Conservation (phyloP, 345 rosid genomes). For the Citrus glauca region DNA sequence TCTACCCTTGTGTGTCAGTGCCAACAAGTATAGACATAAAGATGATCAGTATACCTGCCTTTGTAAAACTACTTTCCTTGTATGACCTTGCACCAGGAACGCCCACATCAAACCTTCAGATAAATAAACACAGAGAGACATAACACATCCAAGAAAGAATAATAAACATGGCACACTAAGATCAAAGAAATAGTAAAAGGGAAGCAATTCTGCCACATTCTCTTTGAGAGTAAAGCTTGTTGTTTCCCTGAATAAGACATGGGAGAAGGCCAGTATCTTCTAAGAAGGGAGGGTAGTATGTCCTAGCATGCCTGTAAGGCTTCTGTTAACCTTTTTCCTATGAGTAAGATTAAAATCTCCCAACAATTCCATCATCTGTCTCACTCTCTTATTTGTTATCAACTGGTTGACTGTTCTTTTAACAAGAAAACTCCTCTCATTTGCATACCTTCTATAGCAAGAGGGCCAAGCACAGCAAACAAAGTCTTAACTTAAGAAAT, state of each 20-base stretch:
- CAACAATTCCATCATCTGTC: not conserved
- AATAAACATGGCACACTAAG: not conserved
- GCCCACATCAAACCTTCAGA: constrained; percentile 82
- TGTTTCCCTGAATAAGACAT: too few species aligned
- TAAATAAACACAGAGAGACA: not conserved
- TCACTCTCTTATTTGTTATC: not conserved
- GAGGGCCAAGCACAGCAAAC: not conserved
- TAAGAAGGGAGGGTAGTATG: too few species aligned
- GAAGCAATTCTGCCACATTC: not conserved
- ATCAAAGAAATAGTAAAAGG: not conserved
- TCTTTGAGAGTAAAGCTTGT: not conserved
- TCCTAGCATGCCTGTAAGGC: not conserved
- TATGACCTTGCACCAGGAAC: constrained; percentile 83
- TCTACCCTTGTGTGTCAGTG: too few species aligned
- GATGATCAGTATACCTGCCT: constrained; percentile 50
- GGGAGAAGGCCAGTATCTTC: too few species aligned
- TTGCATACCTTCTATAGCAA: not conserved
- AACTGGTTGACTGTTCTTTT: not conserved
- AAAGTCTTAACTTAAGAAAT: not conserved
- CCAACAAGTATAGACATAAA: not conserved
- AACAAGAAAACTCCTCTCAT: not conserved
- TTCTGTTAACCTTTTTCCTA: not conserved
- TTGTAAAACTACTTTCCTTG: constrained; percentile 85
- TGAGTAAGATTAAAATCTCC: not conserved
- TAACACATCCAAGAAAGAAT: not conserved